Evolutionary conservation across 164 flowering plant species (phyloP), one percentile per base, ranked within the genome.

Genomic region (Pachysandra terminalis): DNA sequence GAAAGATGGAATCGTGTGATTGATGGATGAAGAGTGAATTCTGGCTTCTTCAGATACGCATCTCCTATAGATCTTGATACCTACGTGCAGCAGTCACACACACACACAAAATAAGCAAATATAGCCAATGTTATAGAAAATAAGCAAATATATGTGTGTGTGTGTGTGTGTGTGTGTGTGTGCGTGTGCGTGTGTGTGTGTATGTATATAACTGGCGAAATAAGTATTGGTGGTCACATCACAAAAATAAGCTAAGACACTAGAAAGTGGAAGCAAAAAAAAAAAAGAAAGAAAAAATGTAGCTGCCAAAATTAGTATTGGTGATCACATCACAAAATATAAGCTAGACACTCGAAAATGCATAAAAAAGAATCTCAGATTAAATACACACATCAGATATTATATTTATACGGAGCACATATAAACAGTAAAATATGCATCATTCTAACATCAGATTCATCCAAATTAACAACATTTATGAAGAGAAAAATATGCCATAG

Each of bases 51-150:
- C 82, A 93, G 76, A 75, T 89, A 89, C 19, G 88, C 95, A 81
- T 92, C 98, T 13, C 98, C 98, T 19, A 92, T 92, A 4, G 98
- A 81, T 77, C 90, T 86, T 0, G 93, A 85, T 21, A 91, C 96
- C 97, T 91, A 69, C 40, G 55, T n/a, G 10, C 56, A 66, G 17
- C 22, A 15, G 53, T 24, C 23, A 40, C 49, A 23, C 10, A 22
- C 45, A 61, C 17, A 45, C 16, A 15, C 1, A 12, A 45, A 45
- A 45, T 10, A 45, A 45, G 51, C 51, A 45, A 15, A 15, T 15
- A 45, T 12, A 45, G 10, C 51, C 14, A 5, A 45, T 5, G 51
- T 45, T 45, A 45, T 40, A 40, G 10, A 40, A 40, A 10, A 10
- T 40, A 5, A 10, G 45, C 45, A 40, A 5, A 40, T n/a, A n/a